phyloP scores from a whole-genome alignment of 441 rosid genomes.

The Adansonia madagascariensis region DNA sequence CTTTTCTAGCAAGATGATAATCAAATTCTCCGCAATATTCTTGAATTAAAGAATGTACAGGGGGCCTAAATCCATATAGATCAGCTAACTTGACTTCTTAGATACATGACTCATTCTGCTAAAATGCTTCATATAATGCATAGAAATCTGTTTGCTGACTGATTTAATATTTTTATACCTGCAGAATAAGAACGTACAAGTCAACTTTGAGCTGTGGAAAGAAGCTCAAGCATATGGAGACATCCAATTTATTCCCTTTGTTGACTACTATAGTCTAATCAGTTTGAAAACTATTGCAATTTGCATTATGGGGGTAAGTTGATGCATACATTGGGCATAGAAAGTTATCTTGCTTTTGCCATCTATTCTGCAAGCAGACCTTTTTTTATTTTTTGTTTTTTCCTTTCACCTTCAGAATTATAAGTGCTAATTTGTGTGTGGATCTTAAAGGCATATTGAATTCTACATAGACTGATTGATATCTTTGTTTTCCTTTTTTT shows the following conservation, averaged over 20 bases:
- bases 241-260: conserved; percentile 90
- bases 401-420: neutral
- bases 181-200: conserved; percentile 74
- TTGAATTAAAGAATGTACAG: neutral
- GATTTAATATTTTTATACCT: conserved; percentile 22
- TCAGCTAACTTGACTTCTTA: neutral
- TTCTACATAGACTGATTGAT: neutral
- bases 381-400: neutral
- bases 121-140: neutral
- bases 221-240: conserved; percentile 87
- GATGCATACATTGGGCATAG: neutral
- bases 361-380: neutral
- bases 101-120: conserved; percentile 1
- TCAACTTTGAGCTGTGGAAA: conserved; percentile 83
- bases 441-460: neutral
- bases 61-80: neutral
- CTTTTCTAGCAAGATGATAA: neutral
- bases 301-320: conserved; percentile 83
- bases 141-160: conserved; percentile 23
- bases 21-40: neutral
- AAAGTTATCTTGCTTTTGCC: conserved; percentile 1
- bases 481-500: conserved; percentile 8
- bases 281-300: conserved; percentile 81
- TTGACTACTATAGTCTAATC: conserved; percentile 84
- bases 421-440: neutral